phyloP scores from a whole-genome alignment of 257 asterid genomes.

The Solanum neorickii region DNA sequence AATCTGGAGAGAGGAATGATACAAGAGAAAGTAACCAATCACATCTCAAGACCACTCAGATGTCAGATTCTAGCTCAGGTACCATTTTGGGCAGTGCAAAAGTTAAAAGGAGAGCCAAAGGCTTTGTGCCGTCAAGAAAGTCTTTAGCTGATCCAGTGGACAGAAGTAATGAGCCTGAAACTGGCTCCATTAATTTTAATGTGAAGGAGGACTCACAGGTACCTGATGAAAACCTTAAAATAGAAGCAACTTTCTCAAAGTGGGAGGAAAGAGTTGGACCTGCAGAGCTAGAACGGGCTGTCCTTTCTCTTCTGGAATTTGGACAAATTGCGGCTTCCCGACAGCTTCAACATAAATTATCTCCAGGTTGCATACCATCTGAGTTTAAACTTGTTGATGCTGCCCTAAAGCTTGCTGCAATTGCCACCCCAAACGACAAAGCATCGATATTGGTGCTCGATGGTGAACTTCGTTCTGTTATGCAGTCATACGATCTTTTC shows the following conservation, averaged over 20 bases:
- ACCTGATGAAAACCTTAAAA: slow-evolving; percentile 51
- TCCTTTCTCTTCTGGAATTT: slow-evolving; percentile 87
- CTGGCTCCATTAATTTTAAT: slow-evolving; percentile 14
- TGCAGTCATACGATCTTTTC: slow-evolving; percentile 41
- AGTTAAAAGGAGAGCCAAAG: slow-evolving; percentile 76
- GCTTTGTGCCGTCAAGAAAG: slow-evolving; percentile 60
- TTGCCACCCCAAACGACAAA: slow-evolving; percentile 58
- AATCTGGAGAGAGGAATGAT: slow-evolving; percentile 50
- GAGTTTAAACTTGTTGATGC: slow-evolving; percentile 66
- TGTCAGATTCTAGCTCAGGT: slow-evolving; percentile 34
- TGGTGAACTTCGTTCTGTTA: slow-evolving; percentile 38
- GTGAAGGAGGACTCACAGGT: slow-evolving; percentile 48
- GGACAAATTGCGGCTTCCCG: slow-evolving; percentile 87
- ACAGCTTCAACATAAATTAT: slow-evolving; percentile 81
- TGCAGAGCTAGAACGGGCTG: slow-evolving; percentile 83
- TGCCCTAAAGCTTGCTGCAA: slow-evolving; percentile 73
- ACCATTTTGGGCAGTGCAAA: slow-evolving; percentile 34
- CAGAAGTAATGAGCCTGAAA: slow-evolving; percentile 47
- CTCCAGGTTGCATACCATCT: slow-evolving; percentile 67
- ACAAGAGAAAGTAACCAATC: slow-evolving; percentile 50
- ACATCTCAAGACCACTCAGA: slow-evolving; percentile 39
- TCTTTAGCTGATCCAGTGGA: slow-evolving; percentile 47
- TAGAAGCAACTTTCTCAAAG: slow-evolving; percentile 63
- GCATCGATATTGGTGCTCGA: slow-evolving; percentile 41
- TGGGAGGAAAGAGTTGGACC: slow-evolving; percentile 97